Base-by-base conservation (phyloP, 169 alveolate genomes). In the Plasmodium cynomolgi region DNA sequence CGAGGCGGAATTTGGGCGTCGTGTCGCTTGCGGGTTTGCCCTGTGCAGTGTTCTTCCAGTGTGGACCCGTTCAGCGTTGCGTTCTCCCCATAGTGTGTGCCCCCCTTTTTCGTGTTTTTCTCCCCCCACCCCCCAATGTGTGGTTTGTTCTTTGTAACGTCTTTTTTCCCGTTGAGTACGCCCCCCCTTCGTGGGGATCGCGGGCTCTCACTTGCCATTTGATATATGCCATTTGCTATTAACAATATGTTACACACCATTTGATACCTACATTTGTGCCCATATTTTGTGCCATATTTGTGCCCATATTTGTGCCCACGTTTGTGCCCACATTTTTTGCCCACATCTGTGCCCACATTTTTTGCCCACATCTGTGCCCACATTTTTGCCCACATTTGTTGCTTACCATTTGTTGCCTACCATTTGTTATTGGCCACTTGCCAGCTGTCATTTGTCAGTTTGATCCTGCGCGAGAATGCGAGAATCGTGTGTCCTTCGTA, bases 361-460 rank as follows among this genome's bases (percentile, higher is more conserved):
- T 33, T 26, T 68, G 37, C 17, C 7, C n/a, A 68, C 77, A n/a
- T n/a, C n/a, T n/a, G 44, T 50, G 20, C 62, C 13, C 54, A 41
- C 77, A 68, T 23, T 68, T 33, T 26, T 68, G 37, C 17, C 7
- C n/a, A 68, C 77, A 68, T 68, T 68, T 68, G 72, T 44, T 44
- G 11, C 58, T 44, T 44, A 44, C 58, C 58, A 44, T 44, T 44
- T 44, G 58, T 3, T 56, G 26, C 26, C 26, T 56, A 56, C 72
- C 72, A 56, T 56, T 56, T 56, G 77, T 26, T 68, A 68, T 68
- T 68, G 31, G n/a, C 41, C 77, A 68, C n/a, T n/a, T 68, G 77
- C 5, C 37, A 23, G 1, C 11, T 68, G 37, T 29, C 77, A 68
- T 26, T 68, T 68, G 77, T 68, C 20, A 68, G n/a, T 26, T 29